Conservation (phyloP, 306 rosid species). For the Mimosa bimucronata region DNA sequence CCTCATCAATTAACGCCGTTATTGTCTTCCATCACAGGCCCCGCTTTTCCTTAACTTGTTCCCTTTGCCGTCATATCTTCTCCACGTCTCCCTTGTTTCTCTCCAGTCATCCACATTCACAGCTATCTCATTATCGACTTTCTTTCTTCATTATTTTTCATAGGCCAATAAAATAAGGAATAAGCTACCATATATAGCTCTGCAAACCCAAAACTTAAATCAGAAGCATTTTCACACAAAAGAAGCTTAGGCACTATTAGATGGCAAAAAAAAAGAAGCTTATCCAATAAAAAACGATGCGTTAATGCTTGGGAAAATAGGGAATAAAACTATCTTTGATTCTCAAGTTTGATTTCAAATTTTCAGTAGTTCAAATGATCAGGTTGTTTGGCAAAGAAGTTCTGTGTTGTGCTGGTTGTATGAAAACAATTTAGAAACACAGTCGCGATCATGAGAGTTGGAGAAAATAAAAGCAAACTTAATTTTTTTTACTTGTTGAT, state of each 20-base stretch:
- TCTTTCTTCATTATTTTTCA: neutral
- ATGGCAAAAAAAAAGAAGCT: constrained; percentile 46
- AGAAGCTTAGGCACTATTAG: too few species aligned
- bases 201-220: constrained; percentile 44
- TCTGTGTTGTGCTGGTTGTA: constrained; percentile 39
- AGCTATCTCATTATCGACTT: constrained; percentile 42
- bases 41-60: constrained; percentile 12
- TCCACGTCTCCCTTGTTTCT: too few species aligned
- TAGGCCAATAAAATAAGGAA: neutral
- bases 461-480: constrained; percentile 72
- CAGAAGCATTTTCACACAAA: constrained; percentile 45
- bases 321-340: neutral
- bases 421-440: constrained; percentile 71
- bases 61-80: too few species aligned
- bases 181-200: constrained; percentile 43
- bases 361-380: too few species aligned
- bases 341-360: neutral
- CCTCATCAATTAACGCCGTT: too few species aligned
- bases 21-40: too few species aligned
- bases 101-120: constrained; percentile 60
- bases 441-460: constrained; percentile 66
- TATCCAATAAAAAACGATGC: constrained; percentile 66
- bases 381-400: neutral
- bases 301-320: neutral
- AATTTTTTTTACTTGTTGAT: neutral